Percentiles rank a stretch among this genome's conserved stretches.
Evolutionary conservation across 176 grass and related monocot genomes (phyloP).

Genomic region (Stipa capillata): DNA sequence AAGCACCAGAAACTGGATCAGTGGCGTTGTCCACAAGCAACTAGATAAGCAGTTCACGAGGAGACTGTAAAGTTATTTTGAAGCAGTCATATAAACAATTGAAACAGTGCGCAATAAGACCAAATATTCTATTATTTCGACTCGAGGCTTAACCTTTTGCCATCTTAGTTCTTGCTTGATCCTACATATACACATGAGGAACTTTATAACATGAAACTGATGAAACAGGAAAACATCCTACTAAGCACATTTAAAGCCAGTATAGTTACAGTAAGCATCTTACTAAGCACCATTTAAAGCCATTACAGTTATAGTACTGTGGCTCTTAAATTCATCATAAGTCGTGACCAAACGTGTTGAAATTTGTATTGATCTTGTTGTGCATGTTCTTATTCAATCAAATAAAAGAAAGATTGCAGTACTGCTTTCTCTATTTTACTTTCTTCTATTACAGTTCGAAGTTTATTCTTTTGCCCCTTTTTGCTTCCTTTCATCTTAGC

Average conservation of each 20-base stretch:
- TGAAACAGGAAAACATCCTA: neutral
- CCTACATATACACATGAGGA: too few relatives aligned
- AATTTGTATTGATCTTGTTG: neutral
- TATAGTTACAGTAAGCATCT: neutral
- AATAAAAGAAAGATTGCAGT: neutral
- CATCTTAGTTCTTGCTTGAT: constrained; percentile 2
- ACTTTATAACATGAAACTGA: neutral
- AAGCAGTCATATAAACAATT: too few relatives aligned
- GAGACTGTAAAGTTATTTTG: too few relatives aligned
- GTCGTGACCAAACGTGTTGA: neutral
- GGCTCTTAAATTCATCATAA: neutral
- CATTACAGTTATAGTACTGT: neutral
- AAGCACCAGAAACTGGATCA: too few relatives aligned
- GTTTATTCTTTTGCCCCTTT: neutral
- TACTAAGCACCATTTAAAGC: neutral
- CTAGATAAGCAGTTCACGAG: too few relatives aligned
- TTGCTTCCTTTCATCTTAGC: neutral
- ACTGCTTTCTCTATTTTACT: neutral
- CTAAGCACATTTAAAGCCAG: neutral
- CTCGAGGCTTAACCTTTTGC: neutral
- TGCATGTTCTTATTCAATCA: neutral
- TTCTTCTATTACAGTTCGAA: neutral
- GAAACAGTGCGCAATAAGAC: neutral
- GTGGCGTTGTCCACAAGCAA: too few relatives aligned
- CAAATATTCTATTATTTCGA: neutral